Evolutionary conservation across 2,329 filamentous ascomycete species (phyloP).

Genomic region (Cladosporium velox): DNA sequence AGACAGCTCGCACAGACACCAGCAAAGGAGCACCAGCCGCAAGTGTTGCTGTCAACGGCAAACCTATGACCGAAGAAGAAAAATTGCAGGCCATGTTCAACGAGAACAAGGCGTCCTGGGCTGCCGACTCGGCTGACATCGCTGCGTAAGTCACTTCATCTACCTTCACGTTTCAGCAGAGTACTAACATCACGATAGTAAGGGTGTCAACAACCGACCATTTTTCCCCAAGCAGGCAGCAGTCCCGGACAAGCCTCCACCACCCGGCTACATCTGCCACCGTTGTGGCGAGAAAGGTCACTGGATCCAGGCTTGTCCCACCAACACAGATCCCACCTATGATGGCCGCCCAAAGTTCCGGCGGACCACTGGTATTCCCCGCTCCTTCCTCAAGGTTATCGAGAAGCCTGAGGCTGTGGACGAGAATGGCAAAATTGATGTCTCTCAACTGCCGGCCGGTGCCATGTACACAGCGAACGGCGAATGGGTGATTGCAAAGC

Average conservation of each 20-base stretch:
- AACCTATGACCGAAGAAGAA: conserved; percentile 87
- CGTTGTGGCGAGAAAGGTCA: conserved; percentile 95
- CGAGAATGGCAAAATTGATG: conserved; percentile 75
- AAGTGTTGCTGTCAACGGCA: conserved; percentile 67
- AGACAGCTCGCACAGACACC: conserved; percentile 56
- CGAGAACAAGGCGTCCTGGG: conserved; percentile 88
- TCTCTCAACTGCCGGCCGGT: conserved; percentile 77
- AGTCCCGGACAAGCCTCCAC: conserved; percentile 89
- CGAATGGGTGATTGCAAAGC: conserved; percentile 94
- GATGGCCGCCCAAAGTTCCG: conserved; percentile 93
- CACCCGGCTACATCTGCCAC: conserved; percentile 93
- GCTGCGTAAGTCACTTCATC: conserved; percentile 45
- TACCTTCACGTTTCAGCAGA: background rate
- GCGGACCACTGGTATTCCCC: conserved; percentile 93
- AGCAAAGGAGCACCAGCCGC: conserved; percentile 48
- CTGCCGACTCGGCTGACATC: conserved; percentile 89
- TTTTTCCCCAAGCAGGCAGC: conserved; percentile 62
- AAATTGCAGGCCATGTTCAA: conserved; percentile 91
- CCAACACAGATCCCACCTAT: conserved; percentile 96
- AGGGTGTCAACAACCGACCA: conserved; percentile 21
- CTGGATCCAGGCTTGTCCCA: conserved; percentile 97
- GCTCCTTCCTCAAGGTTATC: conserved; percentile 91
- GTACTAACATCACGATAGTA: conserved; percentile 23
- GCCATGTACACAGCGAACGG: conserved; percentile 98
- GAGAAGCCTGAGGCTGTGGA: conserved; percentile 81